Evolutionary conservation across 1,284 basidiomycete genomes (phyloP).

Genomic region (Apiotrichum sp.): DNA sequence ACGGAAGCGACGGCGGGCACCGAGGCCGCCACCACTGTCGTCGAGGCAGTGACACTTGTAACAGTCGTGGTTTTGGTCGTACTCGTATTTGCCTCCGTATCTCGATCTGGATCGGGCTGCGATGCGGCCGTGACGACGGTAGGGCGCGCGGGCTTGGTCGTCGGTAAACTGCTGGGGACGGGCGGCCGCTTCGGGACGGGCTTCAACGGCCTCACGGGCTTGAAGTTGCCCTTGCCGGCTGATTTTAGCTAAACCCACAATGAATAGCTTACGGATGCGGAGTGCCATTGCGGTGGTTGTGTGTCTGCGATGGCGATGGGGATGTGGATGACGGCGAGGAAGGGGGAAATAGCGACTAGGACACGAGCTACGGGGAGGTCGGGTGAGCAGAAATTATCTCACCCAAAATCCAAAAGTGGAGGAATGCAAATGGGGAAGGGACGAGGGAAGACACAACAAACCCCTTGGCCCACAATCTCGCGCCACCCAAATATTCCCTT

Average conservation of each 20-base stretch:
- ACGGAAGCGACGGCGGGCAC: no score
- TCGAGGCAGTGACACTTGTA: no score
- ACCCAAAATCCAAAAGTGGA: no score
- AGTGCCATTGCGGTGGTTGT: constrained; percentile 16
- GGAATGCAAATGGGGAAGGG: no score
- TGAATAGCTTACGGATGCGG: constrained; percentile 14
- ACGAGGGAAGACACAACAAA: no score
- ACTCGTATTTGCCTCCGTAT: not conserved
- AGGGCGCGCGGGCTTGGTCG: not conserved
- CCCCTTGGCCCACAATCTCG: no score
- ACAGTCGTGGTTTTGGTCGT: not conserved
- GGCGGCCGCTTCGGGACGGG: constrained; percentile 2
- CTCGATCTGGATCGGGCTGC: not conserved
- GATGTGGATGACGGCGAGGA: not conserved
- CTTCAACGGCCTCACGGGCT: constrained; percentile 19
- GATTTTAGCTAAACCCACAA: not conserved
- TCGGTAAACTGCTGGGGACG: not conserved
- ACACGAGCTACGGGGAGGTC: no score
- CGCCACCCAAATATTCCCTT: no score
- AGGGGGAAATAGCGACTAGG: no score
- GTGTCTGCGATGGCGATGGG: not conserved
- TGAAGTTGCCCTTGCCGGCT: constrained; percentile 33
- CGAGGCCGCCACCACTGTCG: no score
- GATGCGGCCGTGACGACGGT: not conserved
- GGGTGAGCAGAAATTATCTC: no score